Base-by-base conservation (phyloP, 371 early-diverging fungal species). In the Choanephora cucurbitarum region DNA sequence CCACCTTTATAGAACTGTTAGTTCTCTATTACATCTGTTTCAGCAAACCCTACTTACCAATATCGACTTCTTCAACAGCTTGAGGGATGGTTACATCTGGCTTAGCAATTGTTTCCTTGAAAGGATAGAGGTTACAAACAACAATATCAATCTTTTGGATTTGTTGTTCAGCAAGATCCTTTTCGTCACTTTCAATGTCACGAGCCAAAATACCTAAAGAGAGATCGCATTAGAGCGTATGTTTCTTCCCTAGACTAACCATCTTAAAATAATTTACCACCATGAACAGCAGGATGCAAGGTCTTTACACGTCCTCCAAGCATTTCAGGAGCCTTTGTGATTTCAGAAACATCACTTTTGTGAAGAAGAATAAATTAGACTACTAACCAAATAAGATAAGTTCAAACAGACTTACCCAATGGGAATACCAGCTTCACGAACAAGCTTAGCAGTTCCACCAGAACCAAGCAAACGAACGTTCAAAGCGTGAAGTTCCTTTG, bases 291-390 rank as follows among this genome's bases (percentile, higher is more conserved):
- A 40, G 98, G 98, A 70, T 98, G 98, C 37, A 98, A 85, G 14
- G 98, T 98, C 86, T 98, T 98, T 69, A 98, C 98, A 60, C 98
- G 92, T 19, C 98, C 98, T 49, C 97, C 97, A 37, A 98, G 84
- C 94, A 98, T 98, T 74, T 98, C 98, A 34, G 98, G 97, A 44
- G 97, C 95, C 70, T 94, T 85, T 63, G 98, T 98, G 57, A 98
- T 91, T 60, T 93, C 96, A 45, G 95, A 91, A 32, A 98, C 97
- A 78, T 98, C 98, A 61, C 92, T 28, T 28, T 28, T 28, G 3
- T 28, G 5, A 44, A 43, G 39, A 21, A 43, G 32, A 32, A 47
- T 44, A 23, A 9, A 39, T 49, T 32, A 31, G 14, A 14, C 18
- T 13, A 3, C 14, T 40, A 4, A 18, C 19, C 11, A 31, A 42